Evolutionary conservation across 768 basidiomycete genomes (phyloP), one percentile per base, ranked within the genome.

Genomic region (Rhizopogon vesiculosus): DNA sequence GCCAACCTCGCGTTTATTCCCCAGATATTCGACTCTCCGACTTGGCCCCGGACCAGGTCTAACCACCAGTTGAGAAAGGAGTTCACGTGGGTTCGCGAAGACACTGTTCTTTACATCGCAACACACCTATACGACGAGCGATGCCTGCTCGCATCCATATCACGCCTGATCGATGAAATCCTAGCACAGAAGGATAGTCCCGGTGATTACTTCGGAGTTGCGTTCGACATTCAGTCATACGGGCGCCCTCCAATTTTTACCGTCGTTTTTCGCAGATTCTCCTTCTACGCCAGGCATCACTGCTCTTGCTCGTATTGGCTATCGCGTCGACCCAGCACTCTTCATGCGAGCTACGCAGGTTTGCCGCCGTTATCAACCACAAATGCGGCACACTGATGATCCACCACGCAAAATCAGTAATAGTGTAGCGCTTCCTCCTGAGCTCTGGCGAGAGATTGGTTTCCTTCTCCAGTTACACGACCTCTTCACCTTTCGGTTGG

Each of bases 41-140:
- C 25, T 25, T 9, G 15, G 10, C 3, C 25, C 25, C 3, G 25
- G 25, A 25, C 25, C 25, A 25, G 3, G 25, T 25, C 25, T 25
- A 25, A 25, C 25, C 25, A 25, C 3, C 25, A 25, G 3, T 7
- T 18, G 18, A 18, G 45, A 8, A 15, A 16, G 31, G 28, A 39
- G 18, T 22, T 43, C 5, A 33, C 25, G 12, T 55, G 53, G 46
- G 18, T 49, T 12, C 53, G 53, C 8, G n/a, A 38, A 39, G 53
- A 51, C 53, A 39, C 38, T 3, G 13, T 16, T 13, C 29, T 51
- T n/a, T 58, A 46, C 7, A 55, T 57, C 45, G 45, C 59, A 7
- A 64, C 61, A 8, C 61, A 64, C 44, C 65, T 66, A 25, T 60
- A 64, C 51, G 59, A 66, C 52, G 62, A 64, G 51, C 51, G 54